These are phyloP conservation scores for Xylaria venustula DNA, from an alignment of 495 filamentous ascomycete genomes.

Conservation along the genomic window DNA sequence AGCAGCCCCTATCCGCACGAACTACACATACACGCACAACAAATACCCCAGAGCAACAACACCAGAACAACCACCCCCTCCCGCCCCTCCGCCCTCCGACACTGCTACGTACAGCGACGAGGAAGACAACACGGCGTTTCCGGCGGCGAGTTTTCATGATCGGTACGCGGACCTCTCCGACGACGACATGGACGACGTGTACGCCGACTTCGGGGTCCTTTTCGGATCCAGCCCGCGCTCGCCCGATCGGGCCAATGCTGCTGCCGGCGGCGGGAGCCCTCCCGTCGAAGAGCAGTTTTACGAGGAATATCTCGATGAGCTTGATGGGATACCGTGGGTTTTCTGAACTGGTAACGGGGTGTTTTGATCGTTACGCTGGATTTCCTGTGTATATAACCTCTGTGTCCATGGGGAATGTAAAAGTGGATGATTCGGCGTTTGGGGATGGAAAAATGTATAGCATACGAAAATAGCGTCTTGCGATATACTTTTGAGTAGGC, in stretches of 20 bases:
- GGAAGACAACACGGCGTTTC: constrained; percentile 37
- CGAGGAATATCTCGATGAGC: constrained; percentile 44
- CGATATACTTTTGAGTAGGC: too few relatives aligned
- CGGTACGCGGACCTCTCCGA: constrained; percentile 42
- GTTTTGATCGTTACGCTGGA: too few relatives aligned
- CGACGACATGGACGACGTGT: constrained; percentile 41
- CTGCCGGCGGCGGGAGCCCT: not conserved
- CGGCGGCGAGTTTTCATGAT: constrained; percentile 42
- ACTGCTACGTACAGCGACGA: constrained; percentile 27
- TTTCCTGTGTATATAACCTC: too few relatives aligned
- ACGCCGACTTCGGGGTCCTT: constrained; percentile 48
- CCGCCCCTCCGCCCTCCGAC: not conserved
- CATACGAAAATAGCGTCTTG: too few relatives aligned
- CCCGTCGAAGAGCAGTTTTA: constrained; percentile 26
- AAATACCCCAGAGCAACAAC: not conserved
- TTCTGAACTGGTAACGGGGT: too few relatives aligned
- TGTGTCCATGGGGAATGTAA: too few relatives aligned
- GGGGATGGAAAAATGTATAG: too few relatives aligned
- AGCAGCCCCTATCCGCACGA: not conserved
- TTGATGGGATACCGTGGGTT: constrained; percentile 43
- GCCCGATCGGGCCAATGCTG: constrained; percentile 17
- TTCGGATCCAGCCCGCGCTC: constrained; percentile 34
- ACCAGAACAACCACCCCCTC: not conserved
- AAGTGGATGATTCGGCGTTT: too few relatives aligned
- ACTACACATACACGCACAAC: too few relatives aligned